Conservation (phyloP, 2,329 filamentous ascomycete species). For the Colletotrichum sansevieriae region DNA sequence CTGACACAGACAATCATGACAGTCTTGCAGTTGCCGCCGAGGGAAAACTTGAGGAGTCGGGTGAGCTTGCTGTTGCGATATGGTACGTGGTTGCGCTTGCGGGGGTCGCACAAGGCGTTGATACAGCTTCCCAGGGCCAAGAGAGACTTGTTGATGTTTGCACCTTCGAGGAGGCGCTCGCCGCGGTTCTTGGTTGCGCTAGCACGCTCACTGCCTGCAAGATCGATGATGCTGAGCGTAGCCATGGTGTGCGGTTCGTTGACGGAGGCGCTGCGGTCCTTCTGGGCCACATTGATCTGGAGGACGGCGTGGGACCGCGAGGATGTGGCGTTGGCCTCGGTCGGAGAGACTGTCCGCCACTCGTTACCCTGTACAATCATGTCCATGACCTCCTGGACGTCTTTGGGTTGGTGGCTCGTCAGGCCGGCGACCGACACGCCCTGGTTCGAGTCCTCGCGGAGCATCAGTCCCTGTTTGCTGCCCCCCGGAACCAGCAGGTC, state of each 20-base stretch:
- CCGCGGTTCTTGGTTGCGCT: conserved; percentile 97
- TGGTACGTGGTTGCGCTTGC: conserved; percentile 92
- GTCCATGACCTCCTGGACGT: conserved; percentile 98
- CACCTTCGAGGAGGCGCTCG: conserved; percentile 90
- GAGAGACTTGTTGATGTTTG: conserved; percentile 99
- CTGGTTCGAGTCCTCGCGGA: conserved; percentile 94
- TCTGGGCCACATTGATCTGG: conserved; percentile 95
- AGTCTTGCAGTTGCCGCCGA: conserved; percentile 97
- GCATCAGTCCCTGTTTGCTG: conserved; percentile 86
- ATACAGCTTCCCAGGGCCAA: conserved; percentile 96
- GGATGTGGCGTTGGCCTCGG: conserved; percentile 96
- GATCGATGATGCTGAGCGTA: conserved; percentile 96
- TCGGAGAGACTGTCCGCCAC: conserved; percentile 94
- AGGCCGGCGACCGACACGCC: conserved; percentile 91
- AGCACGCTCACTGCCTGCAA: conserved; percentile 94
- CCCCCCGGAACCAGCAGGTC: conserved; percentile 90
- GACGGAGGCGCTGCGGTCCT: conserved; percentile 91
- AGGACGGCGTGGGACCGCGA: conserved; percentile 97
- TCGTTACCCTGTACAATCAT: conserved; percentile 98
- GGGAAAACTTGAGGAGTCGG: conserved; percentile 92
- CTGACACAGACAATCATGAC: conserved; percentile 99
- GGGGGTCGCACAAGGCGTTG: conserved; percentile 94
- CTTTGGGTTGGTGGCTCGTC: conserved; percentile 89
- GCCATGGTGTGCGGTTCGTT: conserved; percentile 98
- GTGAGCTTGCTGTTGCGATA: conserved; percentile 99